These are phyloP conservation scores for Verticillium isaacii DNA, from an alignment of 2,329 filamentous ascomycete genomes.

Conservation along the genomic window DNA sequence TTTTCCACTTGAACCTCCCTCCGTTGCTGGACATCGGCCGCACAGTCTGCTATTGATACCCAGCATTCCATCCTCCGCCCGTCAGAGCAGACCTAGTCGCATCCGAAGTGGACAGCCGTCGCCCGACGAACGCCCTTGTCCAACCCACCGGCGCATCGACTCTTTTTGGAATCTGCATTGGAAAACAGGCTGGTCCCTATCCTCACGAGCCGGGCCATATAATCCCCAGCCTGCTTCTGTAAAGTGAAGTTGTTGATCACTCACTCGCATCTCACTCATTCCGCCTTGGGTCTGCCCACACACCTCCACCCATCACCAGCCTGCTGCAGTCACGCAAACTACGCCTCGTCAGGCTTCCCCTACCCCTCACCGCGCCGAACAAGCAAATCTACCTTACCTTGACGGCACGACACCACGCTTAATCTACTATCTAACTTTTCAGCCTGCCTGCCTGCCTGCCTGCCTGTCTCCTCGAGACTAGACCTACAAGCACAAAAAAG, in stretches of 20 bases:
- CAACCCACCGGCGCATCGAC: not conserved
- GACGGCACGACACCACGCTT: too few species aligned
- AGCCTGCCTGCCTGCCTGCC: not conserved
- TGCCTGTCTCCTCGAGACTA: not conserved
- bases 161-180: not conserved
- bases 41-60: not conserved
- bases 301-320: not conserved
- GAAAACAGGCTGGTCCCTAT: not conserved
- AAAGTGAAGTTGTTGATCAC: not conserved
- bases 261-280: not conserved
- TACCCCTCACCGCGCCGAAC: not conserved
- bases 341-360: not conserved
- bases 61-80: not conserved
- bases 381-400: not conserved
- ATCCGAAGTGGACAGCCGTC: not conserved
- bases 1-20: not conserved
- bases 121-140: not conserved
- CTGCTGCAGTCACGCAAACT: not conserved
- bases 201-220: not conserved
- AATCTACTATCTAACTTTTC: not conserved
- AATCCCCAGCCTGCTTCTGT: not conserved
- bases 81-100: not conserved
- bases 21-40: not conserved
- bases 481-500: not conserved
- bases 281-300: not conserved